These are phyloP conservation scores for Triticum monococcum DNA, from an alignment of 176 grass and related monocot genomes.

Conservation along the genomic window DNA sequence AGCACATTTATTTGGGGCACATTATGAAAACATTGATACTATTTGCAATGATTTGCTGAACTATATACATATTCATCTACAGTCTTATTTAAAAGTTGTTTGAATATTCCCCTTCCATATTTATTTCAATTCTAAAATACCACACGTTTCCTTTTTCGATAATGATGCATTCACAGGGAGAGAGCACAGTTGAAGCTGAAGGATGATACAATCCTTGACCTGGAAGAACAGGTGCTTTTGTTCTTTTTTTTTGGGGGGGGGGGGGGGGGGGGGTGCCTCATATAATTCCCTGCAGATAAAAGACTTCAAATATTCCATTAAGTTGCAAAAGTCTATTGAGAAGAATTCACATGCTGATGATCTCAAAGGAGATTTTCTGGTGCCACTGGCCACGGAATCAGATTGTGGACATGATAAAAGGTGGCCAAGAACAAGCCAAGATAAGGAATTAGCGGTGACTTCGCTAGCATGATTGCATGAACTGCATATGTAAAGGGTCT, in stretches of 20 bases:
- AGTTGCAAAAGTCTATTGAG: constrained; percentile 68
- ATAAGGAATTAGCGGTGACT: constrained; percentile 44
- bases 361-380: constrained; percentile 61
- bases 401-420: constrained; percentile 58
- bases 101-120: not conserved
- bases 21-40: not conserved
- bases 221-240: constrained; percentile 75
- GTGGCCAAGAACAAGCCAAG: constrained; percentile 63
- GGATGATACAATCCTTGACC: constrained; percentile 69
- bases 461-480: not conserved
- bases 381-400: constrained; percentile 43
- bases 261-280: no score
- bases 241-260: no score
- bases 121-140: not conserved
- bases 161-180: constrained; percentile 37
- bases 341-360: constrained; percentile 49
- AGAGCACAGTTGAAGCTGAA: constrained; percentile 50
- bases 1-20: not conserved
- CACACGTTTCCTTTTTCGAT: not conserved
- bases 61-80: not conserved
- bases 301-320: constrained; percentile 77
- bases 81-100: no score
- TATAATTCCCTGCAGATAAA: constrained; percentile 53
- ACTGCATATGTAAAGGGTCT: not conserved
- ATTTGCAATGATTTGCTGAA: not conserved